phyloP scores from a whole-genome alignment of 176 grass and related monocot genomes.

The Bonia amplexicaulis region DNA sequence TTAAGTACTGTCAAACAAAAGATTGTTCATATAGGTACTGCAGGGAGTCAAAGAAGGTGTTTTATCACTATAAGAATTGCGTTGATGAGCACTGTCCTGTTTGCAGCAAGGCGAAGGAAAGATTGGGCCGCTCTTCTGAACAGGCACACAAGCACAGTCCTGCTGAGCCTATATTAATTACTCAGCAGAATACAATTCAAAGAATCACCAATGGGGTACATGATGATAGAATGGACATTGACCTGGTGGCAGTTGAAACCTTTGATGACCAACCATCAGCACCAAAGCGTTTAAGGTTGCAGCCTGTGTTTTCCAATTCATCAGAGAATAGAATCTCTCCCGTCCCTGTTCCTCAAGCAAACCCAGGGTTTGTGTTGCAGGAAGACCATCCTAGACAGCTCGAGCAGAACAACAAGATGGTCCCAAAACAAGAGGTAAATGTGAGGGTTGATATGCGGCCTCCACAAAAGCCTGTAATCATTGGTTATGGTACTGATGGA shows the following conservation, averaged over 20 bases:
- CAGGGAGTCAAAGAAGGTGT: constrained; percentile 38
- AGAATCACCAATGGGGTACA: constrained; percentile 22
- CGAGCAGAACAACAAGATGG: constrained; percentile 40
- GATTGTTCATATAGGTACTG: constrained; percentile 50
- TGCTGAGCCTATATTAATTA: constrained; percentile 13
- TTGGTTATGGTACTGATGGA: constrained; percentile 21
- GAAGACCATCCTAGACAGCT: constrained; percentile 17
- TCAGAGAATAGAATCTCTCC: constrained; percentile 35
- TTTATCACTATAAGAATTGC: constrained; percentile 56
- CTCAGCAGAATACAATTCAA: constrained; percentile 23
- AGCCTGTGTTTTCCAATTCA: constrained; percentile 19
- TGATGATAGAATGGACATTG: constrained; percentile 46
- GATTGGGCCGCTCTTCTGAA: constrained; percentile 26
- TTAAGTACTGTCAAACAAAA: constrained; percentile 44
- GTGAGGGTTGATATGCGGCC: constrained; percentile 5
- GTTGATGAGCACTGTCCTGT: constrained; percentile 46
- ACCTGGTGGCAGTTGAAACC: constrained; percentile 43
- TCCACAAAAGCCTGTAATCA: constrained; percentile 19
- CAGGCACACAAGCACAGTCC: constrained; percentile 21
- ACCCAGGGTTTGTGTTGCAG: constrained; percentile 31
- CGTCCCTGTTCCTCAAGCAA: constrained; percentile 26
- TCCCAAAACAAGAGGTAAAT: constrained; percentile 37
- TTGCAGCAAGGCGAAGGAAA: constrained; percentile 46
- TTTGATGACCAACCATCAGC: constrained; percentile 45
- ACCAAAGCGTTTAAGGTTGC: constrained; percentile 54